Evolutionary conservation across 495 filamentous ascomycete species (phyloP).

Genomic region (Entonaema liquescens): DNA sequence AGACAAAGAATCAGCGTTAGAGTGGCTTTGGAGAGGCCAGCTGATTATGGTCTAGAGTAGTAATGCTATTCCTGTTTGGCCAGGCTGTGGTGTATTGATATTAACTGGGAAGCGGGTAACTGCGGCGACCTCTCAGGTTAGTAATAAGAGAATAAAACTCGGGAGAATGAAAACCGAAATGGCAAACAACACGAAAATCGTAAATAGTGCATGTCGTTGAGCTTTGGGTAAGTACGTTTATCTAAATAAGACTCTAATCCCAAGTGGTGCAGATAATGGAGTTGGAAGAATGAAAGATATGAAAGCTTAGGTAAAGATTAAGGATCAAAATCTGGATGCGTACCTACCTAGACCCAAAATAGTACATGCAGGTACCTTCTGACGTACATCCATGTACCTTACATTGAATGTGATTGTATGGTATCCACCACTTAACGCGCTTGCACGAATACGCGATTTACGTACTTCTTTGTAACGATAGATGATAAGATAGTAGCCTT

Average conservation of each 20-base stretch:
- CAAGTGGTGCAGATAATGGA: neutral
- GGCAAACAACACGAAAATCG: neutral
- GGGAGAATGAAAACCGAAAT: neutral
- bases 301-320: no score
- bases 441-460: neutral
- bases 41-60: neutral
- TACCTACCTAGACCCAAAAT: no score
- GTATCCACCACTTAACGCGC: neutral
- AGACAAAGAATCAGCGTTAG: neutral
- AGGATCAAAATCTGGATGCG: no score
- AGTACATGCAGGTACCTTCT: constrained; percentile 2
- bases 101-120: neutral
- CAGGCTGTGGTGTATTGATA: neutral
- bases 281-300: neutral
- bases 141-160: neutral
- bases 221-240: neutral
- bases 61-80: neutral
- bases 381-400: neutral
- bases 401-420: neutral
- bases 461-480: neutral
- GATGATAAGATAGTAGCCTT: neutral
- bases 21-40: neutral
- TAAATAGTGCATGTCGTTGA: neutral
- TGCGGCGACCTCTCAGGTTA: neutral
- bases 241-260: no score